Percentiles rank a stretch among this genome's conserved stretches.
Conservation (phyloP, 208 protist genomes). For the Leptomonas pyrrhocoris region DNA sequence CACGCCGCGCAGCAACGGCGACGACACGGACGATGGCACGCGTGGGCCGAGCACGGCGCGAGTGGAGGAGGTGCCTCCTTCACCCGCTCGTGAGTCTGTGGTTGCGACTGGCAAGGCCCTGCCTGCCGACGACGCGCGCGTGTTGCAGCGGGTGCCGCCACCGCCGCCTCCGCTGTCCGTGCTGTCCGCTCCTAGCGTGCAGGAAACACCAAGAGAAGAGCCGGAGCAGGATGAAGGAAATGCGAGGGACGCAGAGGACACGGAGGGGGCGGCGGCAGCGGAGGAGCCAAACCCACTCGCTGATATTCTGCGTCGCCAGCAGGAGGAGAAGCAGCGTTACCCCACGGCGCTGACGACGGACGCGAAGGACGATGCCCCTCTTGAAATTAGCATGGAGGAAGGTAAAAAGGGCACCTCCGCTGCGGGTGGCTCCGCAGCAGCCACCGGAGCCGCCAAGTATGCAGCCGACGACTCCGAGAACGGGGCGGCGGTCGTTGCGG, state of each 20-base stretch:
- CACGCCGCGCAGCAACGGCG: neutral
- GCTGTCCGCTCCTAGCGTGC: neutral
- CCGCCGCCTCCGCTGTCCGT: constrained; percentile 22
- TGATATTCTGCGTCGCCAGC: constrained; percentile 16
- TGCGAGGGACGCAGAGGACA: constrained; percentile 1
- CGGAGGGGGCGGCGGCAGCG: neutral
- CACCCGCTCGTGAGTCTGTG: constrained; percentile 15
- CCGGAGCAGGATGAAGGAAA: neutral
- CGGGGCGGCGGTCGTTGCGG: neutral
- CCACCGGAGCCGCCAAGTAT: neutral
- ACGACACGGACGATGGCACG: constrained; percentile 16
- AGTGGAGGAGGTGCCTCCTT: constrained; percentile 41
- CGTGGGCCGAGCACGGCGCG: constrained; percentile 26
- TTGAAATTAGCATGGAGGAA: constrained; percentile 29
- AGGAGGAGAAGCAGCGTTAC: constrained; percentile 31
- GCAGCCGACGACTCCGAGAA: neutral
- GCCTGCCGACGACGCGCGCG: constrained; percentile 27
- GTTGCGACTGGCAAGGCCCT: constrained; percentile 9
- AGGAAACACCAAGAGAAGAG: neutral
- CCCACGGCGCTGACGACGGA: constrained; percentile 26
- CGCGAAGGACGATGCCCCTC: constrained; percentile 16
- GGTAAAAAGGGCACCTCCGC: neutral
- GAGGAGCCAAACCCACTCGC: constrained; percentile 5
- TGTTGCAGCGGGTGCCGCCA: constrained; percentile 36
- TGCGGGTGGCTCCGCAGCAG: neutral